These are phyloP conservation scores for Talaromyces sp. DNA, from an alignment of 2,329 filamentous ascomycete genomes.

Conservation along the genomic window DNA sequence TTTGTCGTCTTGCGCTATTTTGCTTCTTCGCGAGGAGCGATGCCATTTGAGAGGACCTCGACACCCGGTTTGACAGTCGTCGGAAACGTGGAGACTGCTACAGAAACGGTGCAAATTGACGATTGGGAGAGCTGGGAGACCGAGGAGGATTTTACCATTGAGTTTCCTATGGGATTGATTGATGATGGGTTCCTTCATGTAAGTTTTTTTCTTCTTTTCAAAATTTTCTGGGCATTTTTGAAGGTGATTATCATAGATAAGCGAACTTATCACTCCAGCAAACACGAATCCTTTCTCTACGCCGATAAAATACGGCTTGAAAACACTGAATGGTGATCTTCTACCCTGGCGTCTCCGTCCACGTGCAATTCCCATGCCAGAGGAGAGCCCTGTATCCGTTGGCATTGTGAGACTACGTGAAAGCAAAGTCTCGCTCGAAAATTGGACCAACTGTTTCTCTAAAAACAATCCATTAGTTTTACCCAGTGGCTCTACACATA, in stretches of 20 bases:
- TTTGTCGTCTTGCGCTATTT: conserved; percentile 24
- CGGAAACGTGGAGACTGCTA: conserved; percentile 15
- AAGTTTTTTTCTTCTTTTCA: conserved; percentile 9
- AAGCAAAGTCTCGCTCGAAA: neutral
- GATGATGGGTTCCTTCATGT: conserved; percentile 41
- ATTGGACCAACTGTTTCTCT: neutral
- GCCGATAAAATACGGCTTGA: conserved; percentile 24
- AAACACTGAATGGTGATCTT: conserved; percentile 34
- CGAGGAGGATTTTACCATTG: conserved; percentile 14
- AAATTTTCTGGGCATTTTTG: neutral
- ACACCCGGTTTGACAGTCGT: conserved; percentile 23
- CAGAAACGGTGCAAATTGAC: conserved; percentile 12
- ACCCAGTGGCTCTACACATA: conserved; percentile 9
- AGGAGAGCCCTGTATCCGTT: conserved; percentile 17
- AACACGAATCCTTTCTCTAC: neutral
- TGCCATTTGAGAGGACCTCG: conserved; percentile 24
- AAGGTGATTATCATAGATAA: neutral
- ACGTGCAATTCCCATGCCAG: conserved; percentile 32
- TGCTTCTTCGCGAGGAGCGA: conserved; percentile 18
- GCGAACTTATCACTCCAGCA: neutral
- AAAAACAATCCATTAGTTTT: conserved; percentile 3
- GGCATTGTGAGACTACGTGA: conserved; percentile 14
- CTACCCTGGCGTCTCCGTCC: conserved; percentile 34
- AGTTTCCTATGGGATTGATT: conserved; percentile 20
- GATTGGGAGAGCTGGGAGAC: conserved; percentile 14